Base-by-base conservation (phyloP, 2,329 filamentous ascomycete genomes). In the Clonostachys rhizophaga region DNA sequence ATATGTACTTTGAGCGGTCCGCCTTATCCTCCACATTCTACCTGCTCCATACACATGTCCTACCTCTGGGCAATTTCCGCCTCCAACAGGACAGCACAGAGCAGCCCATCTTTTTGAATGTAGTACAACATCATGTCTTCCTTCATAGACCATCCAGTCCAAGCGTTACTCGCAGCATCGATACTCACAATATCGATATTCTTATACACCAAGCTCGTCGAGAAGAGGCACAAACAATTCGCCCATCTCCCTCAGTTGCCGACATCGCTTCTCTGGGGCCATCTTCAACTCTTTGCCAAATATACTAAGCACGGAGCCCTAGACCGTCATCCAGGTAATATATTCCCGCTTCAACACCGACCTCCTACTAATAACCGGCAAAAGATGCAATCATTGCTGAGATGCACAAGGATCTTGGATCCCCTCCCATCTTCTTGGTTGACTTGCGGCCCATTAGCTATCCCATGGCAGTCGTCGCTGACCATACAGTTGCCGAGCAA, bases 401-500 rank as follows among this genome's bases (percentile, higher is more conserved):
- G 36, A 39, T 39, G 36, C 36, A n/a, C 11, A 18, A 39, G 36
- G 17, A 39, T n/a, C 36, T 39, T 18, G 36, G 36, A n/a, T 18
- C 14, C 36, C 36, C 36, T 18, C 17, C 36, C 14, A 4, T 39
- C 14, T n/a, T 39, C 14, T 39, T n/a, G 14, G 8, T 39, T 11
- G 36, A 39, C 17, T 10, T 39, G 12, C 36, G 36, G 7, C 36
- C 36, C 7, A 18, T 39, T 17, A 42, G 20, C 20, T 13, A 20
- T 20, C 40, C 40, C 8, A 20, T 42, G n/a, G 49, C 61, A 10
- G 18, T 69, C 17, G 45, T 71, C 9, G 47, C 49, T 13, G 61
- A 50, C 47, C 59, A 68, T 35, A 58, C 62, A 5, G 48, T 68
- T 8, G 67, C 69, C 11, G 68, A 71, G 50, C 65, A 69, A 44